Evolutionary conservation across 352 stramenopile genomes (phyloP), one percentile per base, ranked within the genome.

Genomic region (Globisporangium alternatum): DNA sequence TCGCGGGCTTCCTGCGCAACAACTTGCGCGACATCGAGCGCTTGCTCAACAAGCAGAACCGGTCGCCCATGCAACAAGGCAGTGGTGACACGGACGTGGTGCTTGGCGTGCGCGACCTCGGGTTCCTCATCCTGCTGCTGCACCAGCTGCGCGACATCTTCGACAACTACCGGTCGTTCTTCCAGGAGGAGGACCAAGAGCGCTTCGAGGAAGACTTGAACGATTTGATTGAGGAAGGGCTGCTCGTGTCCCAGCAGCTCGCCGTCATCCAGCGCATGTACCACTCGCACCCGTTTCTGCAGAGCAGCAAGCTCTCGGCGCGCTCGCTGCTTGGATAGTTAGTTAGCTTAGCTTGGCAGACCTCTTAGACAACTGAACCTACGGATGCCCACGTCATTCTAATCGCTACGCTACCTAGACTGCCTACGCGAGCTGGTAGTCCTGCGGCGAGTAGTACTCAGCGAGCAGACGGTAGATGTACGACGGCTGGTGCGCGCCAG

Each of bases 381-480:
- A 59, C 21, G 12, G 35, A 48, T 64, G 63, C 35, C 6, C 15
- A 25, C 9, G 5, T 19, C 35, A n/a, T 37, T 19, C 39, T 25
- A 41, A 52, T 41, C 43, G 43, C 43, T 48, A 45, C 13, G 39
- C 39, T 45, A 45, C 39, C 39, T 1, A 45, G 9, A n/a, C 25
- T 28, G 65, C 62, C 71, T 88, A 93, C 58, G 71, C 81, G 19
- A 96, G 76, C 69, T 93, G 83, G 68, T 96, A 98, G 81, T 99
- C 97, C 68, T 99, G 94, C 49, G 84, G 93, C 68, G 98, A 97
- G 80, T 99, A 99, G 70, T 99, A 99, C 75, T 99, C 97, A 28
- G 93, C 90, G n/a, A 99, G 80, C 65, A 99, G 76, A 53, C 97
- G 87, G 75, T 99, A 99, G 62, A 99, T 98, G 76, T 99, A 99